These are phyloP conservation scores for Rugonectria rugulosa DNA, from an alignment of 2,329 filamentous ascomycete genomes.

Conservation along the genomic window DNA sequence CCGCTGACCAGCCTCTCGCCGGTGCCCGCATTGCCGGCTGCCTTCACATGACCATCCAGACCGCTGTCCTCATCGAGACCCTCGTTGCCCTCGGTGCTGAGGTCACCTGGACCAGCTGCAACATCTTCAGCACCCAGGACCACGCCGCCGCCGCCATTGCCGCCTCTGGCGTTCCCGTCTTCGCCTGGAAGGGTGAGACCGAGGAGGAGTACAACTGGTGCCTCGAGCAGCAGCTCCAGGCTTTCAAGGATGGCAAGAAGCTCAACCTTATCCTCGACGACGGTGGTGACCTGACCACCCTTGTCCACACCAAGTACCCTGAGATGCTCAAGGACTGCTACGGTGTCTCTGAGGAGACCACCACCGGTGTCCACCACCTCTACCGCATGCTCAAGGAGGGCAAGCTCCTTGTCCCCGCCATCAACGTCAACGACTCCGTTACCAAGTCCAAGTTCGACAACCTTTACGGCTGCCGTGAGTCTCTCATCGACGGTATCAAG, in stretches of 20 bases:
- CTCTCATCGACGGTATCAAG: conserved; percentile 99
- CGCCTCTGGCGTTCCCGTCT: conserved; percentile 87
- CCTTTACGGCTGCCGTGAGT: conserved; percentile 99
- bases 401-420: conserved; percentile 88
- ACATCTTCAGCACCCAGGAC: conserved; percentile 99
- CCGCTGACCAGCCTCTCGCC: conserved; percentile 88
- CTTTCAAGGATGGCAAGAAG: conserved; percentile 96
- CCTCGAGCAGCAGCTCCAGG: conserved; percentile 94
- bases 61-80: conserved; percentile 98
- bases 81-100: conserved; percentile 93
- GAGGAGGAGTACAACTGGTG: conserved; percentile 99
- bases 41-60: conserved; percentile 99
- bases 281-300: conserved; percentile 93
- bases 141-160: conserved; percentile 98
- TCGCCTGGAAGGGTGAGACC: conserved; percentile 85
- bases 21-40: conserved; percentile 97
- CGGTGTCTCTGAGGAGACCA: conserved; percentile 99
- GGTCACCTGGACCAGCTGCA: conserved; percentile 99
- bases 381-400: conserved; percentile 97
- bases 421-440: conserved; percentile 99
- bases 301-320: conserved; percentile 98
- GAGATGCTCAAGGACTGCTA: conserved; percentile 98
- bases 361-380: conserved; percentile 98
- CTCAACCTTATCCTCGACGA: conserved; percentile 99
- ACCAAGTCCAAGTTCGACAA: conserved; percentile 99